phyloP scores from a whole-genome alignment of 768 basidiomycete species.

The Calocera cornea region DNA sequence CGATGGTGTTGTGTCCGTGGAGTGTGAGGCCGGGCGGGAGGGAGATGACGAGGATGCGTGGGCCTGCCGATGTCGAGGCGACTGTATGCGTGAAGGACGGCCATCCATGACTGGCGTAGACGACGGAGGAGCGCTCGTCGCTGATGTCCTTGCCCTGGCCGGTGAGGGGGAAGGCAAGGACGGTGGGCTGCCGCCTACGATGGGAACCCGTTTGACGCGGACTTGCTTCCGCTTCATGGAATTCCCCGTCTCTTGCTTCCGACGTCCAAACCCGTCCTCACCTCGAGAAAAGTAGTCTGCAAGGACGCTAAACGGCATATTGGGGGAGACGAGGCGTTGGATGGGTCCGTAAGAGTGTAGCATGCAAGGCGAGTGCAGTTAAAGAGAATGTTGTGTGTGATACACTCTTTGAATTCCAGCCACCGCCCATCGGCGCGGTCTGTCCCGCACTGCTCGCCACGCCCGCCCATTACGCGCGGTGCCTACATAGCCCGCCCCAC shows the following conservation, averaged over 20 bases:
- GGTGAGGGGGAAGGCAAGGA: not conserved
- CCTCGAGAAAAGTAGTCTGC: not conserved
- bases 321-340: not conserved
- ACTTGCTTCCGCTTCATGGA: conserved; percentile 3
- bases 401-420: not conserved
- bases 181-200: not conserved
- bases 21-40: not conserved
- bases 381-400: not conserved
- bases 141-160: not conserved
- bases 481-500: not conserved
- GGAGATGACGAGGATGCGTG: not conserved
- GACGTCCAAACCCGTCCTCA: not conserved
- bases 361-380: not conserved
- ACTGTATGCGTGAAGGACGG: not conserved
- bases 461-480: not conserved
- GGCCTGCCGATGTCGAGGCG: not conserved
- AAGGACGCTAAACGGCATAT: not conserved
- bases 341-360: not conserved
- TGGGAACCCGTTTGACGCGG: conserved; percentile 6
- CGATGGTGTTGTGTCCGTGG: not conserved
- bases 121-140: not conserved
- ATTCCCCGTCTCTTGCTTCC: conserved; percentile 4
- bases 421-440: not conserved
- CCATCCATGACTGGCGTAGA: conserved; percentile 1
- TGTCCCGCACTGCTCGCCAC: not conserved